phyloP scores from a whole-genome alignment of 345 rosid genomes.

The Linum trigynum region DNA sequence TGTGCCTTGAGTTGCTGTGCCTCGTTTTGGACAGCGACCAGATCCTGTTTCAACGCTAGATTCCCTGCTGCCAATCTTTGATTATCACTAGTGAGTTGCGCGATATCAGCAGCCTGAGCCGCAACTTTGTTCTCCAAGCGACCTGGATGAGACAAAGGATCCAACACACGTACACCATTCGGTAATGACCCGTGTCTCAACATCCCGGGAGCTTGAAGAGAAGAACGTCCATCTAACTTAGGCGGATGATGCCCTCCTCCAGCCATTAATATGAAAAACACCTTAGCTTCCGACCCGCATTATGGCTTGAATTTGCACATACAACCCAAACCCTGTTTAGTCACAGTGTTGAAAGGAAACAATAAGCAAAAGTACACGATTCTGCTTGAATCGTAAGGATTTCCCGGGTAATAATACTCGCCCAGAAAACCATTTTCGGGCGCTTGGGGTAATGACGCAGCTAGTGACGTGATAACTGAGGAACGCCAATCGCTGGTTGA shows the following conservation, averaged over 20 bases:
- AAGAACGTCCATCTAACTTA: slow-evolving; percentile 15
- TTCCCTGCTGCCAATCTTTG: slow-evolving; percentile 48
- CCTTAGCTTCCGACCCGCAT: not conserved
- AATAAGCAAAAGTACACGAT: no score
- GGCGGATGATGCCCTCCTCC: slow-evolving; percentile 27
- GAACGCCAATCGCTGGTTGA: no score
- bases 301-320: not conserved
- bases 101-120: slow-evolving; percentile 70
- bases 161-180: slow-evolving; percentile 17
- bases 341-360: not conserved
- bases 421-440: no score
- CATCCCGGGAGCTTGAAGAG: slow-evolving; percentile 28
- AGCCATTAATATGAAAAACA: slow-evolving; percentile 23
- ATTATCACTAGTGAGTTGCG: slow-evolving; percentile 53
- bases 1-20: slow-evolving; percentile 51
- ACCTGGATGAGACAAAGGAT: slow-evolving; percentile 31
- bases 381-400: no score
- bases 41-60: slow-evolving; percentile 48
- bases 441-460: no score
- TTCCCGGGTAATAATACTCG: no score
- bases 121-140: slow-evolving; percentile 56
- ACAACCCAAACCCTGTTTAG: not conserved
- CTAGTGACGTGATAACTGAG: no score
- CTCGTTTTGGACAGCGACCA: slow-evolving; percentile 46
- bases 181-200: slow-evolving; percentile 35